These are phyloP conservation scores for Coniochaeta prunicola DNA, from an alignment of 2,329 filamentous ascomycete species.

Conservation along the genomic window DNA sequence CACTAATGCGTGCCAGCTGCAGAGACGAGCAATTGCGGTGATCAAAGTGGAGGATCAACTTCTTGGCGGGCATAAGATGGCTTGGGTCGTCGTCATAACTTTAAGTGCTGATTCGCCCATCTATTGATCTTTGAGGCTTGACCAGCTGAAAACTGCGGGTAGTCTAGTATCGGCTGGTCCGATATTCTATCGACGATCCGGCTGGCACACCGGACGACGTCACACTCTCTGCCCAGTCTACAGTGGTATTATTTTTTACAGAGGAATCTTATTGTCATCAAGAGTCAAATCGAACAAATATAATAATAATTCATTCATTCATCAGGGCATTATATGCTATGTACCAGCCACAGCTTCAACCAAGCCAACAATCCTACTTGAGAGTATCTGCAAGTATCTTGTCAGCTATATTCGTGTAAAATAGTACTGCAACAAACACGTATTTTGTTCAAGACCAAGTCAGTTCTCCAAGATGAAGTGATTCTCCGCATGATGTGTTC, in stretches of 20 bases:
- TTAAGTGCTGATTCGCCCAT: background rate
- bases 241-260: background rate
- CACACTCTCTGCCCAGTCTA: background rate
- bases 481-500: slow-evolving; percentile 50
- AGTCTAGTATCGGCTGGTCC: no score
- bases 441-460: slow-evolving; percentile 25
- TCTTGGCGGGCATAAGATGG: background rate
- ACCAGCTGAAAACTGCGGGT: background rate
- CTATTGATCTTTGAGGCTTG: background rate
- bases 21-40: background rate
- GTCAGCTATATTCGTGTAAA: background rate
- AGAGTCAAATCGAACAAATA: background rate
- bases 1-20: background rate
- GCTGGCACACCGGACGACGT: background rate
- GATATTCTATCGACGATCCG: background rate
- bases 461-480: slow-evolving; percentile 59
- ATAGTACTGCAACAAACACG: slow-evolving; percentile 6
- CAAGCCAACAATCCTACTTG: background rate
- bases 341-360: background rate
- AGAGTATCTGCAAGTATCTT: background rate
- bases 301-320: background rate
- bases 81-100: background rate
- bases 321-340: background rate
- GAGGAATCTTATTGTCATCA: background rate
- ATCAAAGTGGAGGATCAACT: background rate